Percentiles rank a stretch among this genome's conserved stretches.
Evolutionary conservation across 208 protist genomes (phyloP).

Genomic region (Acanthamoeba quina): DNA sequence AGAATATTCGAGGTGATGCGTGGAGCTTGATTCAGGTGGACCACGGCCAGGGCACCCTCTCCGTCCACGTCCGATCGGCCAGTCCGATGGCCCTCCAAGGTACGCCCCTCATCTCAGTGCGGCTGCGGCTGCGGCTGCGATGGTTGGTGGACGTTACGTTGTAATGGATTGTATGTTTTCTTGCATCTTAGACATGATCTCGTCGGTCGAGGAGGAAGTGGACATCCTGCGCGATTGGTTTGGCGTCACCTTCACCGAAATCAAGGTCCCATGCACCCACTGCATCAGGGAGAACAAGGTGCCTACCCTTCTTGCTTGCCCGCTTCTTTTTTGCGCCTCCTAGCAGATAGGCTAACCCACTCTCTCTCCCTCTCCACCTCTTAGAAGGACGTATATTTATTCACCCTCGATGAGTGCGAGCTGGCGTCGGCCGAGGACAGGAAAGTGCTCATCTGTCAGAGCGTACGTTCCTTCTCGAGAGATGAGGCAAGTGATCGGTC

Average conservation of each 20-base stretch:
- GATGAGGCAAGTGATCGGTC: too few species aligned
- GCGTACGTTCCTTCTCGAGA: background rate
- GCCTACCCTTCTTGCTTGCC: background rate
- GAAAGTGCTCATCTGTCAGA: conserved; percentile 28
- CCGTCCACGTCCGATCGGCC: conserved; percentile 20
- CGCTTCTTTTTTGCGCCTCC: background rate
- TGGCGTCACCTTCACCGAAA: conserved; percentile 31
- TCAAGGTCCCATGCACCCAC: conserved; percentile 1
- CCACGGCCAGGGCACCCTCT: conserved; percentile 36
- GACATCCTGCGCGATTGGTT: conserved; percentile 67
- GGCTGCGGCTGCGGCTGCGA: too few species aligned
- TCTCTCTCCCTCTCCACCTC: too few species aligned
- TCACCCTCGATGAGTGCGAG: conserved; percentile 66
- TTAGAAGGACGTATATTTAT: conserved; percentile 36
- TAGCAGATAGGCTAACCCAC: background rate
- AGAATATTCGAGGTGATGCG: background rate
- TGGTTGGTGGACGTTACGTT: background rate
- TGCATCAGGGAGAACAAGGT: conserved; percentile 60
- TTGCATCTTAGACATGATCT: conserved; percentile 15
- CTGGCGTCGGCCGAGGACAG: conserved; percentile 39
- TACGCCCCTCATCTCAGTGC: background rate
- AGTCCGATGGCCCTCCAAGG: background rate
- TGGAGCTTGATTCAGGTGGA: conserved; percentile 29
- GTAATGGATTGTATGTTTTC: background rate
- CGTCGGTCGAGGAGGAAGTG: conserved; percentile 53